These are phyloP conservation scores for Globisporangium rhizosaccharum DNA, from an alignment of 352 stramenopile species.

Conservation along the genomic window DNA sequence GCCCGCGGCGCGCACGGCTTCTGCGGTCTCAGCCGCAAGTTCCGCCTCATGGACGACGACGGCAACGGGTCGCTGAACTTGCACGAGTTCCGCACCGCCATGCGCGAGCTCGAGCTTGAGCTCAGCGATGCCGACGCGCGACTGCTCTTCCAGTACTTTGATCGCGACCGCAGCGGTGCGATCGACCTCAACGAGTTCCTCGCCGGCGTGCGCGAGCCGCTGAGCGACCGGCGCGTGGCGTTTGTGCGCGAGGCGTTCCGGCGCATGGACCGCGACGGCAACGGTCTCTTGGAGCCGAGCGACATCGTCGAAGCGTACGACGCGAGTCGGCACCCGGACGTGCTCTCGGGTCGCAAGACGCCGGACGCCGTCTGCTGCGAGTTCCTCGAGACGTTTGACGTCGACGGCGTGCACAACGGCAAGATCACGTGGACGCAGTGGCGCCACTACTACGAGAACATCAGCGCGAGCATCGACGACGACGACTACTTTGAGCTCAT, in stretches of 20 bases:
- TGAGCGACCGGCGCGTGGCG: conserved; percentile 58
- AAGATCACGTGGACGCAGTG: conserved; percentile 68
- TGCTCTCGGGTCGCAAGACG: conserved; percentile 63
- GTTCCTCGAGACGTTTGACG: conserved; percentile 85
- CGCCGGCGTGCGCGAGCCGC: conserved; percentile 60
- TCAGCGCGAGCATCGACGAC: conserved; percentile 84
- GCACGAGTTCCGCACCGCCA: conserved; percentile 66
- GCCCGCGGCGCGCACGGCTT: conserved; percentile 64
- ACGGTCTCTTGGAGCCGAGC: conserved; percentile 65
- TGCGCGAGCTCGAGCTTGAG: conserved; percentile 49
- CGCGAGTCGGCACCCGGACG: conserved; percentile 78
- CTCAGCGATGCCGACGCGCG: conserved; percentile 53
- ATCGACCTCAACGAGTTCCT: conserved; percentile 88
- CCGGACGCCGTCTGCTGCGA: conserved; percentile 65
- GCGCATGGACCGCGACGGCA: conserved; percentile 75
- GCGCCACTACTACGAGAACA: conserved; percentile 87
- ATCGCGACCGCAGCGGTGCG: conserved; percentile 66
- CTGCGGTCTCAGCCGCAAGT: conserved; percentile 68
- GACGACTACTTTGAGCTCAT: conserved; percentile 91
- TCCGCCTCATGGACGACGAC: conserved; percentile 76
- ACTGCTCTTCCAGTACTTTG: conserved; percentile 80
- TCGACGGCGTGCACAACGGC: conserved; percentile 61
- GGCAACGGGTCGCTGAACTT: conserved; percentile 66
- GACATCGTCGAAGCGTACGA: conserved; percentile 83
- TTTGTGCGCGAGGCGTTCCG: conserved; percentile 81